A percentile compares a stretch with the other conserved stretches of the same genome.
Evolutionary conservation across 345 rosid species (phyloP).

Genomic region (Citrus reticulata): DNA sequence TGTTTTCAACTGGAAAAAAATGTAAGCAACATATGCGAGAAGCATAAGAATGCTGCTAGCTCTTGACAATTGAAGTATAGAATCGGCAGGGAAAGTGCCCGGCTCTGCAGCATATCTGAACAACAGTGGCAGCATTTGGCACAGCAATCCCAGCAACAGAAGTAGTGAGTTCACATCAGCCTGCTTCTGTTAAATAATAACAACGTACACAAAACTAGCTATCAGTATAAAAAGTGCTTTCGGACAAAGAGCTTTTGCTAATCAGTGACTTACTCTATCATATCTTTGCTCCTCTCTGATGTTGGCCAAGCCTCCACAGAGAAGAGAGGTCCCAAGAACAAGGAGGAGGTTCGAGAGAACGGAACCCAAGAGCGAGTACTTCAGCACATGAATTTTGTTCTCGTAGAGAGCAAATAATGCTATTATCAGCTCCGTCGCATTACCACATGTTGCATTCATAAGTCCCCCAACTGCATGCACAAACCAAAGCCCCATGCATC

Average conservation of each 20-base stretch:
- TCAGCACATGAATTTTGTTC: constrained; percentile 66
- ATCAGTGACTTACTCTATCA: constrained; percentile 51
- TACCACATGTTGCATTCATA: constrained; percentile 93
- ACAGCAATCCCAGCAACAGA: constrained; percentile 66
- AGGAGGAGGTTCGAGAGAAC: constrained; percentile 84
- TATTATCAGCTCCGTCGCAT: constrained; percentile 91
- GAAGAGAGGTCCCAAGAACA: constrained; percentile 84
- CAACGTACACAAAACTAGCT: background rate
- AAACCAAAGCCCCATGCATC: background rate
- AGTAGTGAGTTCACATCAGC: constrained; percentile 79
- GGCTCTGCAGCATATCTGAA: constrained; percentile 40
- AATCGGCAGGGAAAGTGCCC: constrained; percentile 19
- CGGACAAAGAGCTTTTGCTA: background rate
- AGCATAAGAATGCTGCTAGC: constrained; percentile 85
- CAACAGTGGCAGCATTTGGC: constrained; percentile 74
- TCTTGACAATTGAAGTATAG: constrained; percentile 62
- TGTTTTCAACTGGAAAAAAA: constrained; percentile 82
- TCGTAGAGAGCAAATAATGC: constrained; percentile 76
- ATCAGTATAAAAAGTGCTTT: background rate
- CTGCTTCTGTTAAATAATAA: constrained; percentile 57
- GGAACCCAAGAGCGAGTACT: constrained; percentile 84
- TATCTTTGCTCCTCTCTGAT: constrained; percentile 65
- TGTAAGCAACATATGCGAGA: constrained; percentile 65
- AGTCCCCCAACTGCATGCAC: constrained; percentile 82
- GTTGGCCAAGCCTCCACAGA: constrained; percentile 81